phyloP scores from a whole-genome alignment of 768 basidiomycete species.

The Agrocybe chaxingu region DNA sequence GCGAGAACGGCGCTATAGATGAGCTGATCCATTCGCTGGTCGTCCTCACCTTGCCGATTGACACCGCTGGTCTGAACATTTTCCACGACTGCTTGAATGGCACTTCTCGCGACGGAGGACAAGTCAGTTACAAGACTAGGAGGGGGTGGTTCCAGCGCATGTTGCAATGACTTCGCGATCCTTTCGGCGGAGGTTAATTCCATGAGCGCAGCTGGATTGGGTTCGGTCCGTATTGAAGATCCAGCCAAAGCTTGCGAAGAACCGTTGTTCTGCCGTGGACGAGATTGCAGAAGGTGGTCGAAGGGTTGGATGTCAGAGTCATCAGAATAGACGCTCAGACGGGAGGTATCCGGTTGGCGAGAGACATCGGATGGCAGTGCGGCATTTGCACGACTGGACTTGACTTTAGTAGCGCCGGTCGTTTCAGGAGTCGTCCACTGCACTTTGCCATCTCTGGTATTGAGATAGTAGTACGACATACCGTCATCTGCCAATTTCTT shows the following conservation, averaged over 20 bases:
- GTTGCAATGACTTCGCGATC: conserved; percentile 63
- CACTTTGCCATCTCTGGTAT: conserved; percentile 63
- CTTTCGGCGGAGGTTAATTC: conserved; percentile 66
- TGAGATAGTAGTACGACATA: conserved; percentile 74
- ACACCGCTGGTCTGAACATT: conserved; percentile 48
- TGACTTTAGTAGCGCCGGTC: conserved; percentile 15
- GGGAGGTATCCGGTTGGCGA: conserved; percentile 32
- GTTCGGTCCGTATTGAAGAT: conserved; percentile 11
- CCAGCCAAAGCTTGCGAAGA: conserved; percentile 13
- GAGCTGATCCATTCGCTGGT: conserved; percentile 56
- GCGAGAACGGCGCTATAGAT: conserved; percentile 63
- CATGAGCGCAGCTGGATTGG: conserved; percentile 23
- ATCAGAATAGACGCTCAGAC: conserved; percentile 73
- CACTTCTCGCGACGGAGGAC: conserved; percentile 50
- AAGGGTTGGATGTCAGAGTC: conserved; percentile 69
- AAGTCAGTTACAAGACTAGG: conserved; percentile 62
- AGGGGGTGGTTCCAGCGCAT: conserved; percentile 52
- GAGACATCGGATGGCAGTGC: conserved; percentile 22
- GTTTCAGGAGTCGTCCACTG: conserved; percentile 68
- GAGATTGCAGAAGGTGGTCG: conserved; percentile 27
- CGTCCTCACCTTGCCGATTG: conserved; percentile 50
- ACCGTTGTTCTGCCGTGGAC: conserved; percentile 25
- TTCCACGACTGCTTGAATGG: conserved; percentile 62
- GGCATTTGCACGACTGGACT: conserved; percentile 17
- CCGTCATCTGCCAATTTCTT: conserved; percentile 81